Conservation (phyloP, 2,329 filamentous ascomycete species). For the Pyrenophora graminea region DNA sequence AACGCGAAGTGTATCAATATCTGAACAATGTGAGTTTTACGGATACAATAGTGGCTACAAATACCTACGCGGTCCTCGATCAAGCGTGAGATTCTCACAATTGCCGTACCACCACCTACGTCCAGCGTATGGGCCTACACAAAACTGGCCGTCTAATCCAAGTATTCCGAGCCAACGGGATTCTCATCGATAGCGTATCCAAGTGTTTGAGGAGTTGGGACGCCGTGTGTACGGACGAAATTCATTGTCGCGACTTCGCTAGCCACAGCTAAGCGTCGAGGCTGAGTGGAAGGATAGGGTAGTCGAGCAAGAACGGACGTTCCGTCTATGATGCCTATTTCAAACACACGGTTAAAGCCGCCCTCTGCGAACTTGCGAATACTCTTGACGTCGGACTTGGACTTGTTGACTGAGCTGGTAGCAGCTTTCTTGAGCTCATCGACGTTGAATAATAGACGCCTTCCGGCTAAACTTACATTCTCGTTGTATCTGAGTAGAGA, state of each 20-base stretch:
- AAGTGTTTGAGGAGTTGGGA: constrained; percentile 32
- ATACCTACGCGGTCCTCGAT: constrained; percentile 32
- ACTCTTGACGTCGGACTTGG: constrained; percentile 20
- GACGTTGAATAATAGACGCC: constrained; percentile 19
- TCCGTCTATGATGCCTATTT: constrained; percentile 35
- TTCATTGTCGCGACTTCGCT: constrained; percentile 47
- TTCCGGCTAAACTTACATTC: no score
- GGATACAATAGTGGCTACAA: no score
- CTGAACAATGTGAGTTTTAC: constrained; percentile 7
- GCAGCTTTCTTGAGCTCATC: constrained; percentile 27
- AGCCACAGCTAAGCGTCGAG: constrained; percentile 36
- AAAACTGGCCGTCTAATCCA: constrained; percentile 18
- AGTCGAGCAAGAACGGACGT: constrained; percentile 36
- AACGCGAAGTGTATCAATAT: constrained; percentile 17
- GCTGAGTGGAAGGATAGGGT: constrained; percentile 40
- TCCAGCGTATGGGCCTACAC: constrained; percentile 26
- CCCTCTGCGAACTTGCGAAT: constrained; percentile 44
- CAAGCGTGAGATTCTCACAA: constrained; percentile 20
- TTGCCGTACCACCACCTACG: constrained; percentile 27
- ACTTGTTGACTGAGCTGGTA: constrained; percentile 20
- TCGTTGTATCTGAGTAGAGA: background rate
- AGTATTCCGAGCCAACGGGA: constrained; percentile 34
- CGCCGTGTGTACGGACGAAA: constrained; percentile 32
- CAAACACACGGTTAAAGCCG: constrained; percentile 40
- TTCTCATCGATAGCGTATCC: constrained; percentile 27